Evolutionary conservation across 768 basidiomycete species (phyloP).

Genomic region (Antrodiella citrinella): DNA sequence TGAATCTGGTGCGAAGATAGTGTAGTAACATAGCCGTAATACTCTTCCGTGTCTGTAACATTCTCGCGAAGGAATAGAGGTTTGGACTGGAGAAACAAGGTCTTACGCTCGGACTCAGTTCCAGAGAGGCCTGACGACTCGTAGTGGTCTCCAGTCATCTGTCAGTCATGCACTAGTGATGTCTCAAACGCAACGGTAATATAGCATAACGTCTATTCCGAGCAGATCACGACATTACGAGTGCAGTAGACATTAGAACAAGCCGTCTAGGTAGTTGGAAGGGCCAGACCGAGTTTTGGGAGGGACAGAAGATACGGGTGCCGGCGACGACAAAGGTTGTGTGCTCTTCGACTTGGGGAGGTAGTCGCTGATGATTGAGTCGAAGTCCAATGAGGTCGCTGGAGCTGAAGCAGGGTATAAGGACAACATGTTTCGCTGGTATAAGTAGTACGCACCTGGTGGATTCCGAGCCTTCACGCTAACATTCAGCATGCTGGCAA

Average conservation of each 20-base stretch:
- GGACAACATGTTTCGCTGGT: too few species aligned
- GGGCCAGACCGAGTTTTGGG: not conserved
- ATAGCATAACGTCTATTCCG: not conserved
- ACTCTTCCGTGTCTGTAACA: too few species aligned
- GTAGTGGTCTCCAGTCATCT: too few species aligned
- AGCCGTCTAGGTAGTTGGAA: not conserved
- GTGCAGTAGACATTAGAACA: not conserved
- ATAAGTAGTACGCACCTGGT: slow-evolving; percentile 35
- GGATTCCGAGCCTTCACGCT: slow-evolving; percentile 40
- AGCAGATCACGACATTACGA: not conserved
- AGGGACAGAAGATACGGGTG: slow-evolving; percentile 1
- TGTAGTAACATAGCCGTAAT: too few species aligned
- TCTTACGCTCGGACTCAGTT: too few species aligned
- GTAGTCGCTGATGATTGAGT: slow-evolving; percentile 72
- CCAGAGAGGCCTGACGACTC: too few species aligned
- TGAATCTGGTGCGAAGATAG: too few species aligned
- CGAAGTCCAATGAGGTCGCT: slow-evolving; percentile 46
- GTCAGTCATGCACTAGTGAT: too few species aligned
- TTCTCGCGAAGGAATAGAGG: too few species aligned
- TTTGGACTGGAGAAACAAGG: too few species aligned
- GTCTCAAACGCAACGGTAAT: too few species aligned
- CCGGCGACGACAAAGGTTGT: slow-evolving; percentile 9
- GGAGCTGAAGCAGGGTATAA: too few species aligned
- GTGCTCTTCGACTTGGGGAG: slow-evolving; percentile 30
- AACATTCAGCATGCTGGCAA: slow-evolving; percentile 47